Evolutionary conservation across 2,329 filamentous ascomycete species (phyloP), one percentile per base, ranked within the genome.

Genomic region (Pseudogymnoascus sp.): DNA sequence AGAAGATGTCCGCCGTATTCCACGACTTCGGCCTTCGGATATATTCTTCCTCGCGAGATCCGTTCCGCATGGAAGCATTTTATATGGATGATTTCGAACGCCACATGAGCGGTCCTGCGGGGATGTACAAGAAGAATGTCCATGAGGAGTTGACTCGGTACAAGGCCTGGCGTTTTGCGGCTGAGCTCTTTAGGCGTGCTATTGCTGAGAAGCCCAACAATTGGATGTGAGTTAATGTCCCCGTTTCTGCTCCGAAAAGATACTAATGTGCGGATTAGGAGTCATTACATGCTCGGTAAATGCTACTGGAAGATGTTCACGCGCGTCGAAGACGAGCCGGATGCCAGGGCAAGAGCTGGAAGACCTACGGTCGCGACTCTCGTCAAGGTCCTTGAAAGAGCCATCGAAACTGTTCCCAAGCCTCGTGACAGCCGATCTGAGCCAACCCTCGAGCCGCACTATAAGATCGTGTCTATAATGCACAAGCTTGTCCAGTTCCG

Each of bases 291-390:
- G 79, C 80, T 87, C 7, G 84, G 83, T 21, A 90, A 90, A 75
- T 88, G 86, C 68, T 75, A 86, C 3, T 89, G 87, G 84, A 90
- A 90, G 71, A 87, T 89, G 80, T 85, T 81, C 67, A 77, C 74
- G 45, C 77, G 76, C 37, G 76, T 78, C 55, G 75, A 77, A 21
- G 65, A 73, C 68, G 66, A 75, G 70, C 62, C 72, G 74, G 62
- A 74, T 68, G 69, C 68, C 10, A 68, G 75, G 63, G 70, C 72
- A 64, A 36, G 67, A 76, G 65, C 71, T 70, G 67, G 60, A 27
- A 67, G 55, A 63, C 70, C 64, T 60, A 67, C 63, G 52, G 69
- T 69, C 52, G 75, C 77, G 60, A 76, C 80, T 62, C 79, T 88
- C 7, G 71, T 89, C 2, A 77, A 82, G 60, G 77, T 81, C 8